Conservation (phyloP, 208 protist species). For the Trypanosoma grayi region DNA sequence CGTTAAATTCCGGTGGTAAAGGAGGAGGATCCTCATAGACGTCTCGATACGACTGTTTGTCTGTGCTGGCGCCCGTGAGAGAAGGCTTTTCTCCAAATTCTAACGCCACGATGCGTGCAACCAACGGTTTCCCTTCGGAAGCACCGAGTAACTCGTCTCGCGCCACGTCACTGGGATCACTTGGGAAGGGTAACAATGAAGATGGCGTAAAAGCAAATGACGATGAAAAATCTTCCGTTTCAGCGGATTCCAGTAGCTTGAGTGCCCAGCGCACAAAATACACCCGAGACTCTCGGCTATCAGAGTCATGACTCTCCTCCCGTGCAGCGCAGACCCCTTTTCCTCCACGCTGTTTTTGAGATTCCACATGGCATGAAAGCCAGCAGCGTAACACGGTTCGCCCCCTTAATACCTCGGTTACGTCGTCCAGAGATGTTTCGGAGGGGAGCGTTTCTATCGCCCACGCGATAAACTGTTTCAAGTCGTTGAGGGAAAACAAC, state of each 20-base stretch:
- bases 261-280: conserved; percentile 13
- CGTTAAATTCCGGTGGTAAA: not conserved
- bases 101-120: not conserved
- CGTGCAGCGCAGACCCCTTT: not conserved
- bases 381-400: conserved; percentile 56
- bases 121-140: not conserved
- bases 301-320: not conserved
- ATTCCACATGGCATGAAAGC: conserved; percentile 39
- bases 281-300: not conserved
- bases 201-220: not conserved
- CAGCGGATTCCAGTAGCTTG: not conserved
- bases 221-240: not conserved
- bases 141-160: not conserved
- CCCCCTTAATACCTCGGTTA: conserved; percentile 54
- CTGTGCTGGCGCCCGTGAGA: too few relatives aligned
- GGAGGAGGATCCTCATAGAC: not conserved
- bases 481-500: conserved; percentile 41
- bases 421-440: conserved; percentile 36
- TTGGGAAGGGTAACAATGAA: not conserved
- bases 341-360: conserved; percentile 11
- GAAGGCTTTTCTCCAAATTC: not conserved
- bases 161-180: not conserved
- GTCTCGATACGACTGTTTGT: too few relatives aligned
- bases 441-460: conserved; percentile 36
- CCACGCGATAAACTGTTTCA: conserved; percentile 59